These are phyloP conservation scores for Termitomyces sp. DNA, from an alignment of 768 basidiomycete species.

Conservation along the genomic window DNA sequence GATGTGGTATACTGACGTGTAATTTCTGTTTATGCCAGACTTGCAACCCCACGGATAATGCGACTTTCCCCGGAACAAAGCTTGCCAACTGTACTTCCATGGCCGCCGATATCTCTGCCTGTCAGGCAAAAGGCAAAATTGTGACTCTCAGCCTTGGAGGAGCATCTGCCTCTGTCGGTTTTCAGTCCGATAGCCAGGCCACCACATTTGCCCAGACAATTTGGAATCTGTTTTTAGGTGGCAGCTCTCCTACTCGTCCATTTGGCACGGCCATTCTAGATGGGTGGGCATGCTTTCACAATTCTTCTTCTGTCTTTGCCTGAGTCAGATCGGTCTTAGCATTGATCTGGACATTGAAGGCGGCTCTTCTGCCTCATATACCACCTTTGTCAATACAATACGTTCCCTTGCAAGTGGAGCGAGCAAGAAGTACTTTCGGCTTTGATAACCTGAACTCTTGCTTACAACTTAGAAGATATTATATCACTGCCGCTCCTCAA, in stretches of 20 bases:
- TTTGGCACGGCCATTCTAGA: slow-evolving; percentile 71
- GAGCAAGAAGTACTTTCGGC: slow-evolving; percentile 42
- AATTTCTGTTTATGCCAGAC: slow-evolving; percentile 30
- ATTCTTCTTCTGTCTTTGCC: not conserved
- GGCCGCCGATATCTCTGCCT: slow-evolving; percentile 55
- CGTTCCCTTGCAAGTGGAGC: slow-evolving; percentile 45
- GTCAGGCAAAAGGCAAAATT: slow-evolving; percentile 63
- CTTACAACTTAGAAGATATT: slow-evolving; percentile 39
- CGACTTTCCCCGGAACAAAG: slow-evolving; percentile 55
- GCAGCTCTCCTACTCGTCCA: slow-evolving; percentile 51
- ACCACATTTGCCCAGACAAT: slow-evolving; percentile 57
- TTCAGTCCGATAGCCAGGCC: slow-evolving; percentile 54
- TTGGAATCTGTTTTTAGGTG: slow-evolving; percentile 70
- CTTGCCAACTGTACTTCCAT: slow-evolving; percentile 60
- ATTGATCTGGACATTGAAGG: slow-evolving; percentile 76
- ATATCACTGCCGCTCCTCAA: slow-evolving; percentile 59
- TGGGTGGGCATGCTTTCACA: slow-evolving; percentile 38
- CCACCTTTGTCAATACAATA: slow-evolving; percentile 51
- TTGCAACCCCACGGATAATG: slow-evolving; percentile 54
- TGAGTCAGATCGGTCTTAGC: slow-evolving; percentile 20
- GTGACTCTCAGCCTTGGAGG: slow-evolving; percentile 57
- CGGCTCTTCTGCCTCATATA: slow-evolving; percentile 46
- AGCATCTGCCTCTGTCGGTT: slow-evolving; percentile 57
- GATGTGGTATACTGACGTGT: not conserved
- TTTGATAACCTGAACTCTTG: not conserved